Conservation (phyloP, 176 grass and related monocot species). For the Musa itinerans region DNA sequence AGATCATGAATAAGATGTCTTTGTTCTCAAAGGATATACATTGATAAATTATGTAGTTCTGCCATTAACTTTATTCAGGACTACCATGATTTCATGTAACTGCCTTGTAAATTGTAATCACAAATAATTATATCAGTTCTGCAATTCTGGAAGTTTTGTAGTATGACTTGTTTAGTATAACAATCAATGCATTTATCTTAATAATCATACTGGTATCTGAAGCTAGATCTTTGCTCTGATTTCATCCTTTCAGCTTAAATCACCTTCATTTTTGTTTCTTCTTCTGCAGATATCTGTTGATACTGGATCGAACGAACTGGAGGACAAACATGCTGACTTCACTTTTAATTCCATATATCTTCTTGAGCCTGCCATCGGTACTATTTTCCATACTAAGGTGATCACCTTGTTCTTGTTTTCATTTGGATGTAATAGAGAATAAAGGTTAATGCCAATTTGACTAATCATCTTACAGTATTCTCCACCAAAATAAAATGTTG, state of each 20-base stretch:
- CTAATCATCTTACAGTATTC: too few species aligned
- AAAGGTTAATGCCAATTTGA: background rate
- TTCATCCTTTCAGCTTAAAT: background rate
- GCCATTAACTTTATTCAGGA: too few species aligned
- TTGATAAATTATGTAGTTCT: too few species aligned
- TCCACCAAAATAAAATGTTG: too few species aligned
- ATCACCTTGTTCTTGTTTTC: background rate
- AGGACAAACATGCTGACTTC: slow-evolving; percentile 89
- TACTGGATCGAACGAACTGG: slow-evolving; percentile 94
- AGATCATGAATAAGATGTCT: too few species aligned
- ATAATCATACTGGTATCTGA: background rate
- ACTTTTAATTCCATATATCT: slow-evolving; percentile 88
- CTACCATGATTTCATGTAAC: too few species aligned
- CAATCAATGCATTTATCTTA: background rate
- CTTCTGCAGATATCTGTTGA: slow-evolving; percentile 68
- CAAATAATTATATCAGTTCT: background rate
- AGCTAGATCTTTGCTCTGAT: background rate
- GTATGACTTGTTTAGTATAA: background rate
- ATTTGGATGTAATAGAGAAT: background rate
- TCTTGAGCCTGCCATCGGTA: slow-evolving; percentile 63
- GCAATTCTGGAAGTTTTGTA: background rate
- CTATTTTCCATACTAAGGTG: slow-evolving; percentile 65
- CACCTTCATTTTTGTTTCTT: slow-evolving; percentile 13
- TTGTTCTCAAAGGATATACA: too few species aligned
- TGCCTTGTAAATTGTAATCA: too few species aligned